Evolutionary conservation across 345 rosid genomes (phyloP), one percentile per base, ranked within the genome.

Genomic region (Mangifera indica): DNA sequence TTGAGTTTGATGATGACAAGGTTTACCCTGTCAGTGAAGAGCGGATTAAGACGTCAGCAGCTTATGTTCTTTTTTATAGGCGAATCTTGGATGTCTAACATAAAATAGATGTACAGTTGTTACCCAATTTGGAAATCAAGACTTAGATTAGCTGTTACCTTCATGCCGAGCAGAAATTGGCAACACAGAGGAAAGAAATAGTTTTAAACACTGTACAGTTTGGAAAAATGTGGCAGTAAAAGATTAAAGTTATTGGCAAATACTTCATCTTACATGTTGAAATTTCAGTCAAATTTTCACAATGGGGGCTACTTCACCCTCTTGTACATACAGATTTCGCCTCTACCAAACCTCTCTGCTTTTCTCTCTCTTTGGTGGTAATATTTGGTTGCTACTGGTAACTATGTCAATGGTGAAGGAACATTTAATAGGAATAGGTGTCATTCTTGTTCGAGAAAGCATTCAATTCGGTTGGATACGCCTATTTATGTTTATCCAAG

Each of bases 11-110:
- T 17, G 94, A 89, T 63, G 81, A 79, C 69, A 81, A 51, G 17
- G 89, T 87, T 71, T 58, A 7, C 15, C 78, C 84, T 1, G 72
- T 89, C 66, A 63, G 78, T 21, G 80, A 75, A 69, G 85, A 87
- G 46, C 76, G 63, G 70, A 81, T 89, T 55, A 89, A 84, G 84
- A 71, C 92, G 26, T 76, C 87, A 7, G 88, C 94, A 18, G 89
- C 90, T 25, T 89, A 89, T 63, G 90, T 89, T 62, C 88, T 89
- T 70, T 87, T 87, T 79, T 87, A 89, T 76, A 75, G 81, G 69
- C 84, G 92, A 80, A 78, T 84, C 45, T 29, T 56, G 13, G 70
- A 52, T 25, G 54, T 40, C 49, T 63, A 32, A 53, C 24, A 20
- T 4, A 9, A 40, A 37, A 13, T 5, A 49, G 8, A 6, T 49